Conservation (phyloP, 192 early-diverging fungal genomes). For the Chytriomyces hyalinus region DNA sequence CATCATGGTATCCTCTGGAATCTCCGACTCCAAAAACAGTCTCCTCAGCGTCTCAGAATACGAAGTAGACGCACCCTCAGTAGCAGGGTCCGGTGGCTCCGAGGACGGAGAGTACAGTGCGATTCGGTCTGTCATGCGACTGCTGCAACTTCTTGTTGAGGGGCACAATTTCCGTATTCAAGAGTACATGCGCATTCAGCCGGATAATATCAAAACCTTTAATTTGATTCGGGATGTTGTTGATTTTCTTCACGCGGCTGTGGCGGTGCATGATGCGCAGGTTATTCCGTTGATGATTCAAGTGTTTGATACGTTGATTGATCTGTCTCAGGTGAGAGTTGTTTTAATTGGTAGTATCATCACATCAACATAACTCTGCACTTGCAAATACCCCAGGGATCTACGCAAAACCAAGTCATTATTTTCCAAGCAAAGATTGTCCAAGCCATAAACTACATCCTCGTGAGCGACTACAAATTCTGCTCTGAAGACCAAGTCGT, state of each 20-base stretch:
- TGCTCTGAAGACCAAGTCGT: conserved; percentile 8
- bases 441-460: conserved; percentile 36
- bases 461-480: conserved; percentile 11
- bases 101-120: conserved; percentile 37
- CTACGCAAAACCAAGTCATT: conserved; percentile 41
- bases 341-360: neutral
- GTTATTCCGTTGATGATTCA: conserved; percentile 43
- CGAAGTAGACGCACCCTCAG: conserved; percentile 10
- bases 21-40: too few species aligned
- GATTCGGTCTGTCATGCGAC: conserved; percentile 38
- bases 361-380: neutral
- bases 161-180: conserved; percentile 45
- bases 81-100: conserved; percentile 34
- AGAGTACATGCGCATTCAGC: conserved; percentile 43
- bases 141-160: conserved; percentile 46
- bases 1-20: neutral
- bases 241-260: conserved; percentile 42
- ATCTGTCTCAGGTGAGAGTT: conserved; percentile 37
- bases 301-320: conserved; percentile 50
- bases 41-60: neutral
- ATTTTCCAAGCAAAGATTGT: conserved; percentile 49
- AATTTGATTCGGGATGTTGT: conserved; percentile 45
- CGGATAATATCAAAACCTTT: conserved; percentile 45
- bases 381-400: conserved; percentile 31
- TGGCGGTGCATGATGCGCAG: conserved; percentile 21